Conservation (phyloP, 805 yeast genomes). For the Ogataea trehalophila region DNA sequence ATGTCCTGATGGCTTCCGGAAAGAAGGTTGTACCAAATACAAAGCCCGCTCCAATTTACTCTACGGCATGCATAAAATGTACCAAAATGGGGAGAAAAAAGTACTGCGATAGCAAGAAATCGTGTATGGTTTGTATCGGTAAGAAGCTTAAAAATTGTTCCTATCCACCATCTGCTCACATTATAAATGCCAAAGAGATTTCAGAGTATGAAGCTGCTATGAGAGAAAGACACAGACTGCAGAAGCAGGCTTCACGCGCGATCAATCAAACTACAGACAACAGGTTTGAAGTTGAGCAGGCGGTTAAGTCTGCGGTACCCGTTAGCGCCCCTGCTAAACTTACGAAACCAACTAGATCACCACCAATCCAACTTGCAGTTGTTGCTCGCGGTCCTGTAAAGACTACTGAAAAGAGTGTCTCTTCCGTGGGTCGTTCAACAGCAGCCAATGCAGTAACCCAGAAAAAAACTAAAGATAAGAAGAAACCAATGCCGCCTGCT, state of each 20-base stretch:
- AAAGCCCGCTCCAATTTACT: conserved; percentile 2
- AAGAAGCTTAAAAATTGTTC: not conserved
- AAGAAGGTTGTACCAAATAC: not conserved
- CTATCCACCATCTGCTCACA: not conserved
- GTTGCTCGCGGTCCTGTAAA: no score
- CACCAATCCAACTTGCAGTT: no score
- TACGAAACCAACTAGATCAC: no score
- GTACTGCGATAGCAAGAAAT: conserved; percentile 8
- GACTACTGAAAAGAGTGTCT: no score
- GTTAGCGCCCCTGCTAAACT: no score
- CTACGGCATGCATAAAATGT: conserved; percentile 8
- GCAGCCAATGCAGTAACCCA: no score
- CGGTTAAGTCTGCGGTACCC: no score
- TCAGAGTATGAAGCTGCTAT: not conserved
- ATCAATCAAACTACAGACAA: no score
- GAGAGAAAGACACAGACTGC: not conserved
- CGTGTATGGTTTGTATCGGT: conserved; percentile 9
- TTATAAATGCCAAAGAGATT: conserved; percentile 1
- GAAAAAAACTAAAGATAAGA: no score
- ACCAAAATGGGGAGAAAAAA: not conserved
- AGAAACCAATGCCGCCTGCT: no score
- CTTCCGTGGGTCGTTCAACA: no score
- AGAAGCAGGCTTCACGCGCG: not conserved
- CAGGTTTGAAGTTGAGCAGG: no score
- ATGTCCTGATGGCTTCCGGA: not conserved